Conservation (phyloP, 2,329 filamentous ascomycete genomes). For the Hypoxylon sp. region DNA sequence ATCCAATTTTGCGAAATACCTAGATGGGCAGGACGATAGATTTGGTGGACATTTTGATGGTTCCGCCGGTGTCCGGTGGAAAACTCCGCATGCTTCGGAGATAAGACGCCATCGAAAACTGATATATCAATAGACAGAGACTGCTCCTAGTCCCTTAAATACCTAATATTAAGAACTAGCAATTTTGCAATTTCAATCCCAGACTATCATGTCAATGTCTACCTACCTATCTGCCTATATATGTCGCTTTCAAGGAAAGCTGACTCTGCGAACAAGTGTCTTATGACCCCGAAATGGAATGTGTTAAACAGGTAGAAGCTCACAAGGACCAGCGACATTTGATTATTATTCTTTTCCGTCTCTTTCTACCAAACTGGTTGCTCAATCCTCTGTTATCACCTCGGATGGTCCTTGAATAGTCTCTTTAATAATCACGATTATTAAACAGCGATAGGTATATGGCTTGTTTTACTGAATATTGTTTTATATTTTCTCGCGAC, state of each 20-base stretch:
- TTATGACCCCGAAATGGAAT: neutral
- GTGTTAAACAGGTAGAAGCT: neutral
- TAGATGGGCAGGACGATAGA: neutral
- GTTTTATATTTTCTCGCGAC: neutral
- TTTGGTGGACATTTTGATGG: neutral
- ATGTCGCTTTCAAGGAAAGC: neutral
- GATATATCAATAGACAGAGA: constrained; percentile 2
- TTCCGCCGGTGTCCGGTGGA: constrained; percentile 28
- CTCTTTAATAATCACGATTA: neutral
- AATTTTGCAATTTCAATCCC: neutral
- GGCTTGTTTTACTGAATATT: neutral
- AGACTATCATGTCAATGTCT: neutral
- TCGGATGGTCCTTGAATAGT: neutral
- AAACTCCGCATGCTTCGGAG: neutral
- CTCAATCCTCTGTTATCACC: too few species aligned
- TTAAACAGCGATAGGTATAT: neutral
- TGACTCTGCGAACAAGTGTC: neutral
- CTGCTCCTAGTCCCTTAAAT: neutral
- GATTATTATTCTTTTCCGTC: too few species aligned
- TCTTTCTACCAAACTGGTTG: too few species aligned
- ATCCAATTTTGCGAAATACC: neutral
- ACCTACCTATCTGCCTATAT: too few species aligned
- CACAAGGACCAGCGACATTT: too few species aligned
- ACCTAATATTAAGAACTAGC: neutral
- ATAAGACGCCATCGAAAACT: neutral